These are phyloP conservation scores for Alternaria sp. DNA, from an alignment of 2,329 filamentous ascomycete genomes.

Conservation along the genomic window DNA sequence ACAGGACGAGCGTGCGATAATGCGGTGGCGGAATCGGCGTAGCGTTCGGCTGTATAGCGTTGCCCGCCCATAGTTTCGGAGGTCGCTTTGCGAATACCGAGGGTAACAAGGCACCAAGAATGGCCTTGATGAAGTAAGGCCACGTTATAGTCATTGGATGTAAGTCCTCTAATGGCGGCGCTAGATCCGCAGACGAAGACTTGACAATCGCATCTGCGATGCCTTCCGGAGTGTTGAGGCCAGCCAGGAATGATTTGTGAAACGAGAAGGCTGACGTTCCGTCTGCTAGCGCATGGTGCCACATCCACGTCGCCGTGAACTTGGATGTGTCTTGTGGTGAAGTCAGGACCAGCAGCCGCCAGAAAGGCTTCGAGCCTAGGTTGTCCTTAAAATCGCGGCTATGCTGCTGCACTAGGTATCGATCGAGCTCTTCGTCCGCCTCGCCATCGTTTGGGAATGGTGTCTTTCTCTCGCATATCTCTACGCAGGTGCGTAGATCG, in stretches of 20 bases:
- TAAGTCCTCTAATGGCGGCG: constrained; percentile 51
- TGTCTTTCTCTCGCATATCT: constrained; percentile 35
- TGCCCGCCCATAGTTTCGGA: constrained; percentile 33
- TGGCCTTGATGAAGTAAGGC: constrained; percentile 40
- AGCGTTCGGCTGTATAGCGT: constrained; percentile 16
- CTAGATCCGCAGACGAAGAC: constrained; percentile 31
- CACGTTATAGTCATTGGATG: constrained; percentile 50
- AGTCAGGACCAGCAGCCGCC: constrained; percentile 50
- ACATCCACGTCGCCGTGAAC: constrained; percentile 56
- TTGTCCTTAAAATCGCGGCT: constrained; percentile 46
- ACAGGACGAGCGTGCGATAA: constrained; percentile 43
- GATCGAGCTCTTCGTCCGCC: constrained; percentile 51
- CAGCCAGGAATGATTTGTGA: constrained; percentile 51
- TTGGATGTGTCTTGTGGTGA: constrained; percentile 3
- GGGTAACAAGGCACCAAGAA: constrained; percentile 46
- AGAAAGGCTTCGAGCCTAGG: constrained; percentile 46
- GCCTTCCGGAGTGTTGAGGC: constrained; percentile 27
- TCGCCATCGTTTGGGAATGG: constrained; percentile 24
- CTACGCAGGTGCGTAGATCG: constrained; percentile 48
- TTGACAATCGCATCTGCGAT: constrained; percentile 13
- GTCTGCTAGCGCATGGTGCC: constrained; percentile 58
- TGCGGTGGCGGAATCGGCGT: constrained; percentile 23
- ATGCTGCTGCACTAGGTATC: constrained; percentile 51
- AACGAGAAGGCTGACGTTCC: constrained; percentile 55
- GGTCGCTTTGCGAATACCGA: constrained; percentile 22